Base-by-base conservation (phyloP, 768 basidiomycete genomes). In the Hygrocybe coccinea region DNA sequence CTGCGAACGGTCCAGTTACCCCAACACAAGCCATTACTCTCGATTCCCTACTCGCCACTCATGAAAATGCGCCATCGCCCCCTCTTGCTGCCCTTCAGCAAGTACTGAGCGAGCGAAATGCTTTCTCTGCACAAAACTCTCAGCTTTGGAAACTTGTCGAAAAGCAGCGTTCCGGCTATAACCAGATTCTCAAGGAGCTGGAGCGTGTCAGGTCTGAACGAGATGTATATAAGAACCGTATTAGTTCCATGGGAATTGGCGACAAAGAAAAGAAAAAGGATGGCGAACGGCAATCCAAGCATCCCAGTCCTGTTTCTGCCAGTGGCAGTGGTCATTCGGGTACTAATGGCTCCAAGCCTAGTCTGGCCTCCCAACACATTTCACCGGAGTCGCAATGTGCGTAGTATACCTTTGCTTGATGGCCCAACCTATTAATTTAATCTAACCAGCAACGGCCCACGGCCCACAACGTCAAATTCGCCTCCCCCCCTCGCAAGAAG, bases 131-230 rank as follows among this genome's bases (percentile, higher is more conserved):
- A 3, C 93, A 95, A 74, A 95, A 95, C 67, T 74, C 85, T 14
- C 91, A 95, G 72, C 82, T 95, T 19, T 95, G 94, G 94, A 95
- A 94, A 70, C 80, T 95, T 59, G 86, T 95, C 66, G 91, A 95
- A 78, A 95, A 93, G 68, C 91, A 94, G 69, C 81, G 91, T 54
- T 70, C 82, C 19, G 89, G 85, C n/a, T 89, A 89, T 66, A 83
- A 80, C 57, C 84, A 87, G 55, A 81, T 91, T 54, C 75, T 87
- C 67, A 89, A 89, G 71, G 91, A 95, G 62, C 77, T 91, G 43
- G 92, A 95, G 61, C 82, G 93, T 53, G 80, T 95, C 50, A 79
- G 93, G 12, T 75, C 74, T 10, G 93, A 95, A 67, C 81, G 93
- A 15, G 92, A 94, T 64, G 67, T 77, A 8, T 87, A 78, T 74